Evolutionary conservation across 2,329 filamentous ascomycete genomes (phyloP).

Genomic region (Talaromyces rugulosus): DNA sequence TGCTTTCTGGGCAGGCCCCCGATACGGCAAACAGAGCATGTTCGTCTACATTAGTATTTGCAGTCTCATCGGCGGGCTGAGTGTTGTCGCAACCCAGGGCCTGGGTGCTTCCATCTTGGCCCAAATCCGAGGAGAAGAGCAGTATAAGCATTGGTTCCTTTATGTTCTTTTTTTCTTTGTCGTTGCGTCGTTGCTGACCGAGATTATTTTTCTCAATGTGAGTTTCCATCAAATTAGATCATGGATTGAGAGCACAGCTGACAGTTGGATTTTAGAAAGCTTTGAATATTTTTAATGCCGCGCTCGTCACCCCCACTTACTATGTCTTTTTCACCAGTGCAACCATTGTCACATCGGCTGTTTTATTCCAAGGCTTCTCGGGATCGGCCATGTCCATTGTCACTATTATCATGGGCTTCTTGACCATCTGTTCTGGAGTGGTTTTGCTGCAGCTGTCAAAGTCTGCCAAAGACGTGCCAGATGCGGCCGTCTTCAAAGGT

Average conservation of each 20-base stretch:
- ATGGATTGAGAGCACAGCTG: background rate
- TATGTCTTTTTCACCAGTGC: slow-evolving; percentile 98
- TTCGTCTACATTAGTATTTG: slow-evolving; percentile 95
- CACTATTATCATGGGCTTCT: slow-evolving; percentile 87
- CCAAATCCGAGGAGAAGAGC: slow-evolving; percentile 71
- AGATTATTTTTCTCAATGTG: slow-evolving; percentile 95
- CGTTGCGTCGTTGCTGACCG: slow-evolving; percentile 78
- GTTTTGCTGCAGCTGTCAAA: slow-evolving; percentile 94
- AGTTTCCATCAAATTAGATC: slow-evolving; percentile 38
- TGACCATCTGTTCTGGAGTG: slow-evolving; percentile 90
- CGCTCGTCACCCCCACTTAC: slow-evolving; percentile 94
- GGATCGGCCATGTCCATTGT: slow-evolving; percentile 75
- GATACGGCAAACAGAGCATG: slow-evolving; percentile 96
- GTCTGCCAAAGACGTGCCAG: slow-evolving; percentile 94
- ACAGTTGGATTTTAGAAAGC: slow-evolving; percentile 68
- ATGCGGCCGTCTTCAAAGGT: slow-evolving; percentile 84
- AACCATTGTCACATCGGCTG: slow-evolving; percentile 88
- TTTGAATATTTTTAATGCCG: slow-evolving; percentile 92
- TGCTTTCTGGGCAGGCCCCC: slow-evolving; percentile 75
- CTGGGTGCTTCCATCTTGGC: slow-evolving; percentile 87
- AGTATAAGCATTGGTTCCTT: slow-evolving; percentile 97
- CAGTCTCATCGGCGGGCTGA: slow-evolving; percentile 88
- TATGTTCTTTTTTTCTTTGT: slow-evolving; percentile 92
- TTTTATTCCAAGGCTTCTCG: slow-evolving; percentile 92
- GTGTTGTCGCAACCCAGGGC: slow-evolving; percentile 91